Conservation (phyloP, 768 basidiomycete genomes). For the Gautieria morchelliformis region DNA sequence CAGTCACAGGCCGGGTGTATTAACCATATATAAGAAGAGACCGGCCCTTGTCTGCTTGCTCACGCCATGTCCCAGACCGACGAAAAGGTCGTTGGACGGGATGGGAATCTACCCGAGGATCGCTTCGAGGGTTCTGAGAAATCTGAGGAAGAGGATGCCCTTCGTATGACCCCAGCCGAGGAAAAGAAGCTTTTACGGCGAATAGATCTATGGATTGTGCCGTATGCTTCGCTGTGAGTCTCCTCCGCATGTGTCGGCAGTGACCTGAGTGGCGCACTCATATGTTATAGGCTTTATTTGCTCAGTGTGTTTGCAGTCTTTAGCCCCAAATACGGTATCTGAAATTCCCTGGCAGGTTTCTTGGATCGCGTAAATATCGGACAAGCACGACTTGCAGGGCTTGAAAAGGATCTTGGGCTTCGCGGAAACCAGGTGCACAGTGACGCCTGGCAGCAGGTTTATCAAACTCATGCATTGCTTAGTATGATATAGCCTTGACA, state of each 20-base stretch:
- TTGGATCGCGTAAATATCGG: constrained; percentile 20
- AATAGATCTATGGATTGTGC: constrained; percentile 11
- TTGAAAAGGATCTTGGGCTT: constrained; percentile 13
- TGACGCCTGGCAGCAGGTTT: constrained; percentile 2
- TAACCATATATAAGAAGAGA: too few species aligned
- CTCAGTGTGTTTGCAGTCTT: constrained; percentile 6
- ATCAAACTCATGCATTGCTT: not conserved
- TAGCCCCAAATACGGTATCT: not conserved
- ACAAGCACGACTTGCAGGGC: constrained; percentile 13
- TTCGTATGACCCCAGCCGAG: constrained; percentile 8
- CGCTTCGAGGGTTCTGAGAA: not conserved
- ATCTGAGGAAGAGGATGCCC: not conserved
- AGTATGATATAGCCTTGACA: constrained; percentile 8
- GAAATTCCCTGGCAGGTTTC: not conserved
- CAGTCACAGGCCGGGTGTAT: too few species aligned
- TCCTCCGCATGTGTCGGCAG: not conserved
- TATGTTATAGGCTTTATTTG: constrained; percentile 5
- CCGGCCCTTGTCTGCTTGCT: too few species aligned
- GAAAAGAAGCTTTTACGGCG: constrained; percentile 13
- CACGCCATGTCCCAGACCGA: too few species aligned
- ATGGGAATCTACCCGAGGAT: too few species aligned
- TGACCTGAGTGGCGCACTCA: not conserved
- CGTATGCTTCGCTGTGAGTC: constrained; percentile 9
- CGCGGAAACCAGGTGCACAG: constrained; percentile 9
- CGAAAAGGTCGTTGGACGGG: too few species aligned